Conservation (phyloP, 2,329 filamentous ascomycete species). For the Xylaria sp. region DNA sequence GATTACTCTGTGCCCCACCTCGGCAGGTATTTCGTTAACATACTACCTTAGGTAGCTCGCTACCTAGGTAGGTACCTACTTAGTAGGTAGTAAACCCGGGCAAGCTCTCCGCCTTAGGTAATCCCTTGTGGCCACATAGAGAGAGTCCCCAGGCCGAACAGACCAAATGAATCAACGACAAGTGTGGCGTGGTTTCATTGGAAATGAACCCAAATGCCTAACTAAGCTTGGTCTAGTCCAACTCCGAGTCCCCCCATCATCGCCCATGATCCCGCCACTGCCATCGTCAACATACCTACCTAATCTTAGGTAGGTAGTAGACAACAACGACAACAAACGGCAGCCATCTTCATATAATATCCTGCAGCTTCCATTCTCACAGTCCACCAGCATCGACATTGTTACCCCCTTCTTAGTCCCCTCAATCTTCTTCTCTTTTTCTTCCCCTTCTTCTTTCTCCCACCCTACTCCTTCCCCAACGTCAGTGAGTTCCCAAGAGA, state of each 20-base stretch:
- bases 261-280: not conserved
- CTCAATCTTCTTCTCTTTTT: too few species aligned
- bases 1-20: not conserved
- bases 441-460: too few species aligned
- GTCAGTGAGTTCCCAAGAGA: not conserved
- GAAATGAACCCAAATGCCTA: not conserved
- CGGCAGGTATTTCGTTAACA: not conserved
- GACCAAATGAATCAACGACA: conserved; percentile 37
- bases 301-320: too few species aligned
- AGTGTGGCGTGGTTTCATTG: conserved; percentile 31
- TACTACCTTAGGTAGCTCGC: too few species aligned
- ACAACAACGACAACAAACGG: too few species aligned
- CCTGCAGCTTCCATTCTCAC: not conserved
- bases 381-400: not conserved
- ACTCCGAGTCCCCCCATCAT: not conserved
- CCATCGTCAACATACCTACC: not conserved
- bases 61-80: not conserved
- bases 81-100: too few species aligned
- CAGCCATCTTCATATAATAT: not conserved
- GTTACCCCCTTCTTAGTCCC: not conserved
- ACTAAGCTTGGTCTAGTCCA: not conserved
- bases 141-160: not conserved
- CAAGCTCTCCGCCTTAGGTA: not conserved
- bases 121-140: not conserved
- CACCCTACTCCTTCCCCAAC: too few species aligned